Percentiles rank a stretch among this genome's conserved stretches.
phyloP scores from a whole-genome alignment of 176 grass and related monocot genomes.

The Coix lacrymajobi region DNA sequence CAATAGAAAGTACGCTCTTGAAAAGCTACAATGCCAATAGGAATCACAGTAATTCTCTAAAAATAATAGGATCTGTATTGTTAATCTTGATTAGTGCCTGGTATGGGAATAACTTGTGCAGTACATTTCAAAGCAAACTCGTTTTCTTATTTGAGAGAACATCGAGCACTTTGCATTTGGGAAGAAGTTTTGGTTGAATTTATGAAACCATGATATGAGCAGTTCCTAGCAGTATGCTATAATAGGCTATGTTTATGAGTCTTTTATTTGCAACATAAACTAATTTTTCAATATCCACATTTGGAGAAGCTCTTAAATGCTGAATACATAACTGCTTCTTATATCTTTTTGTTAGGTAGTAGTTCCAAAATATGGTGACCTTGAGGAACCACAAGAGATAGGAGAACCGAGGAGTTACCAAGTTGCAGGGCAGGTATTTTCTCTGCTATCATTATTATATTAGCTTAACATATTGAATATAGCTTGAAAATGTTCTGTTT shows the following conservation, averaged over 20 bases:
- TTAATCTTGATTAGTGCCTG: background rate
- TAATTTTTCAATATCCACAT: constrained; percentile 4
- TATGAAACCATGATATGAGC: no score
- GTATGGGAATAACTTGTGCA: background rate
- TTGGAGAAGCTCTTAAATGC: background rate
- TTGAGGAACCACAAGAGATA: constrained; percentile 61
- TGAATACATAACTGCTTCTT: background rate
- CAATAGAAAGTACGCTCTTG: background rate
- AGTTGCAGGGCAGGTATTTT: constrained; percentile 80
- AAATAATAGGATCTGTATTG: background rate
- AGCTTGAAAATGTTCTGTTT: constrained; percentile 4
- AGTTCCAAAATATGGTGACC: constrained; percentile 69
- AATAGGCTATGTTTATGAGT: background rate
- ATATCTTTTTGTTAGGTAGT: constrained; percentile 52
- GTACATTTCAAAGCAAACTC: background rate
- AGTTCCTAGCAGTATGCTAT: no score
- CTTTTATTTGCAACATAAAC: background rate
- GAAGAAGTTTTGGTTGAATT: no score
- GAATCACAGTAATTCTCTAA: background rate
- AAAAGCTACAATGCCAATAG: background rate
- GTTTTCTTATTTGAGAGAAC: background rate
- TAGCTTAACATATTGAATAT: constrained; percentile 5
- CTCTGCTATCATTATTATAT: background rate
- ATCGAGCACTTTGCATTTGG: no score
- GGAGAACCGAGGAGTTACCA: constrained; percentile 65